Evolutionary conservation across 2,329 filamentous ascomycete species (phyloP).

Genomic region (Huntiella abstrusa): DNA sequence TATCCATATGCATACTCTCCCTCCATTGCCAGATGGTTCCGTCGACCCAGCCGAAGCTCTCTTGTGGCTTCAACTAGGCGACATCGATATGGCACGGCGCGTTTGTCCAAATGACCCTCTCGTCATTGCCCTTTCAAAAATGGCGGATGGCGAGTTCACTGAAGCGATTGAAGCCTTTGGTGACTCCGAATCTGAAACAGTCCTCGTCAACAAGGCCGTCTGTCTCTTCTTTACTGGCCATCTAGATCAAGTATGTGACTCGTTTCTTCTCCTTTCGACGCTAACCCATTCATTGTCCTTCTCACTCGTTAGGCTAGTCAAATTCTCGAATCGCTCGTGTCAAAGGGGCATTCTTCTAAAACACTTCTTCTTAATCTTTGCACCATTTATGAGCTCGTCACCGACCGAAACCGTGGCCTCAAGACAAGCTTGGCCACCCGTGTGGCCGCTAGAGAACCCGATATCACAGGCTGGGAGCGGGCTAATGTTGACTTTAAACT

Average conservation of each 20-base stretch:
- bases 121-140: conserved; percentile 50
- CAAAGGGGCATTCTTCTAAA: conserved; percentile 47
- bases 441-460: conserved; percentile 40
- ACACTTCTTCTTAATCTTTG: conserved; percentile 75
- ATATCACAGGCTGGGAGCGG: conserved; percentile 48
- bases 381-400: conserved; percentile 83
- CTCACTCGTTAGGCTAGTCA: conserved; percentile 33
- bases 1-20: conserved; percentile 48
- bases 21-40: conserved; percentile 21
- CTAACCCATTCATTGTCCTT: neutral
- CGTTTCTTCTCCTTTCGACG: neutral
- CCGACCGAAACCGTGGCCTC: conserved; percentile 49
- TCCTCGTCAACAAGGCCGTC: conserved; percentile 67
- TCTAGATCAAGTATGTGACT: conserved; percentile 43
- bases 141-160: conserved; percentile 58
- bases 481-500: conserved; percentile 60
- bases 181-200: conserved; percentile 40
- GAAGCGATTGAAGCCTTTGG: conserved; percentile 21
- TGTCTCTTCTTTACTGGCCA: conserved; percentile 65
- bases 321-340: conserved; percentile 47
- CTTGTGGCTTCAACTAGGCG: conserved; percentile 61
- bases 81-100: conserved; percentile 45
- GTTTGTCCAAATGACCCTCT: conserved; percentile 26
- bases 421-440: conserved; percentile 56
- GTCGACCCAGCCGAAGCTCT: conserved; percentile 37